Conservation (phyloP, 1,284 basidiomycete genomes). For the Dichomitus squalens region DNA sequence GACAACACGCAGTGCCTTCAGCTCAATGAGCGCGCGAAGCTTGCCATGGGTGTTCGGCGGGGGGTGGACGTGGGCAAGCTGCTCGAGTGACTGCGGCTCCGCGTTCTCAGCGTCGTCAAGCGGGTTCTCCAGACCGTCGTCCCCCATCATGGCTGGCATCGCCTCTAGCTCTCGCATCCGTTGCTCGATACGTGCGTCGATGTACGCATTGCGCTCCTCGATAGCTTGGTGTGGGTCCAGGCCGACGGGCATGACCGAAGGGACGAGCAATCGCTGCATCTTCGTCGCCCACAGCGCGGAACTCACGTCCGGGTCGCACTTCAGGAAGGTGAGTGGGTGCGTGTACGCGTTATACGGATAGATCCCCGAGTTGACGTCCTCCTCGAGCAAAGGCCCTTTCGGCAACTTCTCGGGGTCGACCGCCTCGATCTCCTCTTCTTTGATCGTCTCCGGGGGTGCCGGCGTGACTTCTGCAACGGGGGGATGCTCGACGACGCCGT, state of each 20-base stretch:
- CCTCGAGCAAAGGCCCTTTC: slow-evolving; percentile 75
- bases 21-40: slow-evolving; percentile 90
- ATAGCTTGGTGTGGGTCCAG: slow-evolving; percentile 93
- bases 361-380: slow-evolving; percentile 79
- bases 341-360: slow-evolving; percentile 97
- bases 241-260: slow-evolving; percentile 90
- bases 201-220: slow-evolving; percentile 89
- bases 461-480: not conserved
- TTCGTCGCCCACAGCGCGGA: slow-evolving; percentile 67
- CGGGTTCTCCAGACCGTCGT: slow-evolving; percentile 67
- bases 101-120: slow-evolving; percentile 45
- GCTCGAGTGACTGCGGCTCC: slow-evolving; percentile 31
- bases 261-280: slow-evolving; percentile 82
- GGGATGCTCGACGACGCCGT: slow-evolving; percentile 11
- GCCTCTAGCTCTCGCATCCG: slow-evolving; percentile 88
- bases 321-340: slow-evolving; percentile 82
- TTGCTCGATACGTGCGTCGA: slow-evolving; percentile 89
- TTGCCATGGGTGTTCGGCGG: slow-evolving; percentile 73
- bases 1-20: slow-evolving; percentile 89
- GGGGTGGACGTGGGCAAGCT: slow-evolving; percentile 52
- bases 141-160: slow-evolving; percentile 82
- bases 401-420: slow-evolving; percentile 49
- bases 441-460: slow-evolving; percentile 9
- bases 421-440: slow-evolving; percentile 29
- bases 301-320: slow-evolving; percentile 60